Percentiles rank a stretch among this genome's conserved stretches.
phyloP scores from a whole-genome alignment of 2,329 filamentous ascomycete genomes.

The Leptographium lundbergii region DNA sequence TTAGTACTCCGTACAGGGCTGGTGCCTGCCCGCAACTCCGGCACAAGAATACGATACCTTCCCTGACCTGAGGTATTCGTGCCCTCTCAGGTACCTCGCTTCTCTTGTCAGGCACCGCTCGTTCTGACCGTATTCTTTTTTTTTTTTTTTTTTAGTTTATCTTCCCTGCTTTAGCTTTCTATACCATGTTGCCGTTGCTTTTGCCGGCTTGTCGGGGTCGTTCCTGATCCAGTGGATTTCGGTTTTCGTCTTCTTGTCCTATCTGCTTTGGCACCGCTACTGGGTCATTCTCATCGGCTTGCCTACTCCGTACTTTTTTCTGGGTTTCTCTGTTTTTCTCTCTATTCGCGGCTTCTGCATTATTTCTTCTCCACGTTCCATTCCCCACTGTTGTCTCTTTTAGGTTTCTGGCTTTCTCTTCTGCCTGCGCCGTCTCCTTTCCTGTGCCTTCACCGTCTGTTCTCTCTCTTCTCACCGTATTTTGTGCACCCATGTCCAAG shows the following conservation, averaged over 20 bases:
- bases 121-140: background rate
- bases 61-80: background rate
- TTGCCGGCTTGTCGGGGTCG: slow-evolving; percentile 6
- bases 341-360: background rate
- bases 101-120: background rate
- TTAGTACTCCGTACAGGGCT: slow-evolving; percentile 11
- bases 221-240: slow-evolving; percentile 4
- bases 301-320: background rate
- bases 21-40: slow-evolving; percentile 4
- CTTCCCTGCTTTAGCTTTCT: background rate
- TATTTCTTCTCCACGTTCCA: slow-evolving; percentile 1
- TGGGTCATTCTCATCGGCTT: background rate
- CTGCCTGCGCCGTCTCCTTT: background rate
- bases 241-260: background rate
- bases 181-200: background rate
- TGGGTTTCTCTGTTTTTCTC: too few relatives aligned
- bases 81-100: background rate
- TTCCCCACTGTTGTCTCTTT: background rate
- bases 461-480: background rate
- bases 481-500: background rate
- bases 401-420: too few relatives aligned
- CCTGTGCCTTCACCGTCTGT: background rate
- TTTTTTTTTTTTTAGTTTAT: background rate
- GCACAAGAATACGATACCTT: slow-evolving; percentile 4
- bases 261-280: too few relatives aligned